Evolutionary conservation across 371 early-diverging fungal species (phyloP), one percentile per base, ranked within the genome.

Genomic region (Fennellomyces sp.): DNA sequence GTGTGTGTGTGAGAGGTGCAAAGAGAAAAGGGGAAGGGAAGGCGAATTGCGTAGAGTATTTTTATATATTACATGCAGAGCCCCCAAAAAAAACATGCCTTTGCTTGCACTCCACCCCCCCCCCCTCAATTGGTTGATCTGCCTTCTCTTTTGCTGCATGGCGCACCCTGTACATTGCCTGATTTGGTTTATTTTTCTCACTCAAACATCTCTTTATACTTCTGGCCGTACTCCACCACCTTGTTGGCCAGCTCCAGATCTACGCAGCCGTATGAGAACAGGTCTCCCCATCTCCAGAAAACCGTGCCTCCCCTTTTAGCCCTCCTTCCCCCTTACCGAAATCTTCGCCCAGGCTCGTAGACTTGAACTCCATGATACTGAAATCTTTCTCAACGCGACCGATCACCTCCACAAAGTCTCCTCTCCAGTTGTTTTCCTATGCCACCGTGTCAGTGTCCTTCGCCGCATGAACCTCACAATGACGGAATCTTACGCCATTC

Each of bases 401-500:
- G 68, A 81, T 81, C 10, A 80, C 69, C 47, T 80, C 80, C 31
- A 80, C 66, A 50, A 60, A 80, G 10, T 66, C 52, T 27, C 73
- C 69, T 15, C 73, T 71, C 80, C 80, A 80, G 63, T 65, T 61
- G 41, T 65, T 72, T 53, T 80, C 66, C 80, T 80, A 63, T 21
- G 52, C 0, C 39, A 31, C 3, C 4, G 23, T 52, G 36, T 25
- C 12, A 35, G 27, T 58, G 5, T 31, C 19, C 12, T 8, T 5
- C 41, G 2, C 33, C 4, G 0, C 26, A 0, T 19, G 8, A 33
- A 47, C 13, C 30, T 29, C 5, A 15, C 6, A 36, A 29, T 17
- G 36, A 73, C n/a, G n/a, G n/a, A n/a, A n/a, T n/a, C 73, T 68
- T 81, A 83, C 84, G 28, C 79, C 82, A 28, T 80, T 77, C 19